Conservation (phyloP, 2,329 filamentous ascomycete genomes). For the Keithomyces neogunnii region DNA sequence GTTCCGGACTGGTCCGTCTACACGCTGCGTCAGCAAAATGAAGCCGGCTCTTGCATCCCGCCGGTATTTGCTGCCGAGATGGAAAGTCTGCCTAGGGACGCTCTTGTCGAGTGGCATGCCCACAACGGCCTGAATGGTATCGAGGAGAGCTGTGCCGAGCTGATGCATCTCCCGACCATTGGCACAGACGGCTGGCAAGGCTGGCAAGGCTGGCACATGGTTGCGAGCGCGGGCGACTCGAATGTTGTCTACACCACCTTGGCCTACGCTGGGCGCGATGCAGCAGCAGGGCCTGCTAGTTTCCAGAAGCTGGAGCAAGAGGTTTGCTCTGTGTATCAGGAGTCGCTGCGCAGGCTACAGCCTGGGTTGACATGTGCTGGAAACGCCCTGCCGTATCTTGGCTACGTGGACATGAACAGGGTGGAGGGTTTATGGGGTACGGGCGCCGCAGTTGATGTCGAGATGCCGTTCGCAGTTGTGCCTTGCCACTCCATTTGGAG, state of each 20-base stretch:
- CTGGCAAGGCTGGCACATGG: conserved; percentile 22
- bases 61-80: conserved; percentile 72
- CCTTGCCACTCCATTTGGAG: conserved; percentile 31
- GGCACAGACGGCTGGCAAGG: conserved; percentile 7
- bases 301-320: conserved; percentile 4
- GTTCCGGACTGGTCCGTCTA: conserved; percentile 46
- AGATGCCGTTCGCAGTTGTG: conserved; percentile 16
- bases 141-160: conserved; percentile 18
- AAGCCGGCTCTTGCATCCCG: conserved; percentile 35
- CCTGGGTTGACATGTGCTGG: not conserved
- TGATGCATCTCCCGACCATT: conserved; percentile 9
- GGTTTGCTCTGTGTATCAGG: not conserved
- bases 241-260: conserved; percentile 22
- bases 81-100: conserved; percentile 62
- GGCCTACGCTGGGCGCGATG: conserved; percentile 9
- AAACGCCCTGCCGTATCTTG: conserved; percentile 18
- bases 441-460: not conserved
- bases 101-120: conserved; percentile 77
- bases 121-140: conserved; percentile 46
- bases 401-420: conserved; percentile 21
- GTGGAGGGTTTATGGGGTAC: conserved; percentile 10
- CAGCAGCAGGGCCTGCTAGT: not conserved
- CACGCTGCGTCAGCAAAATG: conserved; percentile 26
- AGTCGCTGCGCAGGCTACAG: conserved; percentile 1
- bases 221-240: conserved; percentile 14